Conservation (phyloP, 306 rosid genomes). For the Hippophae gyantsensis region DNA sequence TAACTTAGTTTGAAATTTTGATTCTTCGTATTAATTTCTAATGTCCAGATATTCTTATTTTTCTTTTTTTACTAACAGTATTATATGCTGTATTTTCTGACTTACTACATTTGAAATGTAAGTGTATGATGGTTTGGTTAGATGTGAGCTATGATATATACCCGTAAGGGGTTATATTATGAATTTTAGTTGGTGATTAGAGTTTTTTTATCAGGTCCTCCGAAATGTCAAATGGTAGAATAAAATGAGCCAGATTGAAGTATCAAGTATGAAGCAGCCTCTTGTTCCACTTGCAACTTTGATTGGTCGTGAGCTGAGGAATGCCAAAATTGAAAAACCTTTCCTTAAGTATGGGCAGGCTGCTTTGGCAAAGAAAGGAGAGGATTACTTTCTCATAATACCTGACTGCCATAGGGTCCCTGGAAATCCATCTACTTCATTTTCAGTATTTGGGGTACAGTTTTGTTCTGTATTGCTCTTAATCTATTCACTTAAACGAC, state of each 20-base stretch:
- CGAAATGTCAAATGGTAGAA: conserved; percentile 39
- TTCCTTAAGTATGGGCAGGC: conserved; percentile 89
- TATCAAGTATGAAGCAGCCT: conserved; percentile 46
- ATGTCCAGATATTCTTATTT: no score
- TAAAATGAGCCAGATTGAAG: conserved; percentile 64
- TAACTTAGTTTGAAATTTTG: no score
- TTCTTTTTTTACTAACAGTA: no score
- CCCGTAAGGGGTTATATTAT: not conserved
- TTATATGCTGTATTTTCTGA: no score
- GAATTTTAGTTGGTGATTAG: conserved; percentile 11
- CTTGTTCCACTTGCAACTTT: conserved; percentile 85
- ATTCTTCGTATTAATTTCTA: no score
- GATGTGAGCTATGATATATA: not conserved
- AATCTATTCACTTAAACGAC: conserved; percentile 3
- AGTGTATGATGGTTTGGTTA: not conserved
- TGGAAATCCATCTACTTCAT: conserved; percentile 59
- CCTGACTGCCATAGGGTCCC: conserved; percentile 68
- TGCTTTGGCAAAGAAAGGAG: conserved; percentile 97
- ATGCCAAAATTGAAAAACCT: conserved; percentile 64
- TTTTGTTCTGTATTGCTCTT: conserved; percentile 11
- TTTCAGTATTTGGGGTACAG: conserved; percentile 89
- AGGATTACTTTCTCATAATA: conserved; percentile 84
- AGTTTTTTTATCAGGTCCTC: conserved; percentile 17
- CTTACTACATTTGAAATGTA: not conserved
- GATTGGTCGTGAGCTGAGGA: conserved; percentile 87